Evolutionary conservation across 768 basidiomycete genomes (phyloP).

Genomic region (Leccinum variicolor): DNA sequence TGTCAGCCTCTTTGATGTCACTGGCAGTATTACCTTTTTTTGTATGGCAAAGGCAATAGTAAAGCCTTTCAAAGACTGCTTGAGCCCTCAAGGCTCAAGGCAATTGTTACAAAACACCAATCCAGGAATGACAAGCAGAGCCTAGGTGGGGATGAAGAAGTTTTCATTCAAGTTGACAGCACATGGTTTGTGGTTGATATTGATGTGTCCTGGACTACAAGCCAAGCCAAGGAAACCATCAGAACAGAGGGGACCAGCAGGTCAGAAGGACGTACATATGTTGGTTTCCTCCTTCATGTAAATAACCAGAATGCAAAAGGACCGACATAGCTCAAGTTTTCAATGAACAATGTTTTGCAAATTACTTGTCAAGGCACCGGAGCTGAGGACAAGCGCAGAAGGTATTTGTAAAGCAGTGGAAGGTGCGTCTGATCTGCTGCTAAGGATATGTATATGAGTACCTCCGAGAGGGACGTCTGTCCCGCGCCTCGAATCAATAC

Average conservation of each 20-base stretch:
- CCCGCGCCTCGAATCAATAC: too few species aligned
- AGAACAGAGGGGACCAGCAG: slow-evolving; percentile 9
- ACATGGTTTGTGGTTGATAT: slow-evolving; percentile 11
- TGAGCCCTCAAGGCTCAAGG: too few species aligned
- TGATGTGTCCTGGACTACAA: slow-evolving; percentile 21
- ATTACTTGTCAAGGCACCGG: slow-evolving; percentile 11
- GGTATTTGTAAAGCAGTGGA: background rate
- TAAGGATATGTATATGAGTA: slow-evolving; percentile 3
- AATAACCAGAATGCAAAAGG: background rate
- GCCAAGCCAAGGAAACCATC: background rate
- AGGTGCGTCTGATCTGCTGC: too few species aligned
- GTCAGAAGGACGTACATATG: slow-evolving; percentile 12
- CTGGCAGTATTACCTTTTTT: too few species aligned
- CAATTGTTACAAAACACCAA: too few species aligned
- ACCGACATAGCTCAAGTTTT: slow-evolving; percentile 22
- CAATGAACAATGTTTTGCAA: slow-evolving; percentile 20
- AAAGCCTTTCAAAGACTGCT: too few species aligned
- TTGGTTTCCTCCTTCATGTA: slow-evolving; percentile 21
- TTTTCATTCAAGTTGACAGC: slow-evolving; percentile 16
- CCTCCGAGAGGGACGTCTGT: slow-evolving; percentile 2
- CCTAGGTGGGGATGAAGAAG: slow-evolving; percentile 7
- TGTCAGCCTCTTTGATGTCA: too few species aligned
- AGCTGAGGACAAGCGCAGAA: background rate
- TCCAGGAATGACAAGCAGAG: slow-evolving; percentile 5
- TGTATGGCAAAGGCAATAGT: too few species aligned